Conservation (phyloP, 768 basidiomycete genomes). For the Leccinum boreale region DNA sequence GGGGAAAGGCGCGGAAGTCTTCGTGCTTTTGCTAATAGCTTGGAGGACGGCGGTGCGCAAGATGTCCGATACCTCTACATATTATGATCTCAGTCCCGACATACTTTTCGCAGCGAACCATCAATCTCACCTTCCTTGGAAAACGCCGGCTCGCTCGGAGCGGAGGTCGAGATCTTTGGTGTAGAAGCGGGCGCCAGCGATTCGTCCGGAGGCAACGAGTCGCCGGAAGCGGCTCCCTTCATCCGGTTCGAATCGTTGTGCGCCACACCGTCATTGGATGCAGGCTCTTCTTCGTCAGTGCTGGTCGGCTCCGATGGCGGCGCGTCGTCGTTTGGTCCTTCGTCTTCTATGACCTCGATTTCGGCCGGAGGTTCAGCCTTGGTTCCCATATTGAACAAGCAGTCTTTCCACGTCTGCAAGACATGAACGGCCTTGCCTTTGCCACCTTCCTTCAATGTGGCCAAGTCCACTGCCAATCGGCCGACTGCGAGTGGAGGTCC, state of each 20-base stretch:
- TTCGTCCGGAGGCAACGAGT: constrained; percentile 10
- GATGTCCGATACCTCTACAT: constrained; percentile 33
- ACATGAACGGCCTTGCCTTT: constrained; percentile 80
- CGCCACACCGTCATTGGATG: constrained; percentile 1
- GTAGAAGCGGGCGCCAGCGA: neutral
- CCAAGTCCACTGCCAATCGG: constrained; percentile 56
- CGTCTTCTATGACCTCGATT: constrained; percentile 25
- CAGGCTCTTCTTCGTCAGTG: constrained; percentile 7
- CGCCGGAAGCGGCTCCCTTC: constrained; percentile 18
- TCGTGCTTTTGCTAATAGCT: constrained; percentile 47
- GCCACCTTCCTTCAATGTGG: constrained; percentile 43
- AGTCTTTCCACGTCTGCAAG: constrained; percentile 75
- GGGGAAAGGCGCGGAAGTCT: constrained; percentile 60
- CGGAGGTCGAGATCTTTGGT: constrained; percentile 4
- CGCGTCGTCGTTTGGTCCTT: constrained; percentile 4
- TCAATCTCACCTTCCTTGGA: constrained; percentile 29
- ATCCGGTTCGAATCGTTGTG: constrained; percentile 17
- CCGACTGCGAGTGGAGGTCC: constrained; percentile 71
- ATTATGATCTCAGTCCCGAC: neutral
- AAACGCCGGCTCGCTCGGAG: constrained; percentile 11
- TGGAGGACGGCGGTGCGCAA: constrained; percentile 65
- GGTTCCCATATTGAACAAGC: constrained; percentile 69
- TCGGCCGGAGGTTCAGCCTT: constrained; percentile 54
- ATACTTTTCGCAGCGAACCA: neutral
- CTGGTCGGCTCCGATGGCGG: constrained; percentile 7